Percentiles rank a stretch among this genome's conserved stretches.
Conservation (phyloP, 1,284 basidiomycete species). For the Ceratobasidium sp. region DNA sequence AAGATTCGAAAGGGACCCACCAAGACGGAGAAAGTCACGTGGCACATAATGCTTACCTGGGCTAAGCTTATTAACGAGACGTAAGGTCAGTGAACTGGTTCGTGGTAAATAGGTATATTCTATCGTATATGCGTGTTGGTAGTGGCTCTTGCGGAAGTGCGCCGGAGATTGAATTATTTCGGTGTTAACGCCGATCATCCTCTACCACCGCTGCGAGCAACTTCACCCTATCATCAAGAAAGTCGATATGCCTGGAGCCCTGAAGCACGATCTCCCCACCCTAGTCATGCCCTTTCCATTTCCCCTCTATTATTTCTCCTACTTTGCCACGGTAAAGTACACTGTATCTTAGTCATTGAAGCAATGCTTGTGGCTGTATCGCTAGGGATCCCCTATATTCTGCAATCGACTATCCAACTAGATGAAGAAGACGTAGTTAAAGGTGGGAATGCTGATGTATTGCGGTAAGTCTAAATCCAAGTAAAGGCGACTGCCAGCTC, state of each 20-base stretch:
- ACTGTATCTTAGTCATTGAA: too few relatives aligned
- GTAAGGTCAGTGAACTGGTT: too few relatives aligned
- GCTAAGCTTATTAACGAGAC: too few relatives aligned
- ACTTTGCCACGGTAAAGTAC: neutral
- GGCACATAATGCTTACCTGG: too few relatives aligned
- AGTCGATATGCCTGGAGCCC: too few relatives aligned
- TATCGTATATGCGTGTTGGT: too few relatives aligned
- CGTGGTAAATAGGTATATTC: too few relatives aligned
- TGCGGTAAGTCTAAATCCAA: constrained; percentile 1
- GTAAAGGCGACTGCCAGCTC: neutral
- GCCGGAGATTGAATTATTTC: neutral
- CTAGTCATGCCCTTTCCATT: neutral
- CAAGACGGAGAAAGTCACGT: too few relatives aligned
- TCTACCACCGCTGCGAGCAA: neutral
- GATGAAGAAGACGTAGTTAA: constrained; percentile 9
- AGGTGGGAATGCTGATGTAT: constrained; percentile 35
- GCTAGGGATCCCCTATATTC: neutral
- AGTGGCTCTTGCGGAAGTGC: neutral
- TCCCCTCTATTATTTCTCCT: neutral
- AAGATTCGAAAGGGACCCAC: too few relatives aligned
- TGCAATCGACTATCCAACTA: neutral
- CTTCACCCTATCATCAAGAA: neutral
- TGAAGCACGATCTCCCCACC: neutral
- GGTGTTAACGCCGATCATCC: neutral
- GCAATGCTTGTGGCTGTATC: neutral